These are phyloP conservation scores for Fusarium longipes DNA, from an alignment of 2,329 filamentous ascomycete genomes.

Conservation along the genomic window DNA sequence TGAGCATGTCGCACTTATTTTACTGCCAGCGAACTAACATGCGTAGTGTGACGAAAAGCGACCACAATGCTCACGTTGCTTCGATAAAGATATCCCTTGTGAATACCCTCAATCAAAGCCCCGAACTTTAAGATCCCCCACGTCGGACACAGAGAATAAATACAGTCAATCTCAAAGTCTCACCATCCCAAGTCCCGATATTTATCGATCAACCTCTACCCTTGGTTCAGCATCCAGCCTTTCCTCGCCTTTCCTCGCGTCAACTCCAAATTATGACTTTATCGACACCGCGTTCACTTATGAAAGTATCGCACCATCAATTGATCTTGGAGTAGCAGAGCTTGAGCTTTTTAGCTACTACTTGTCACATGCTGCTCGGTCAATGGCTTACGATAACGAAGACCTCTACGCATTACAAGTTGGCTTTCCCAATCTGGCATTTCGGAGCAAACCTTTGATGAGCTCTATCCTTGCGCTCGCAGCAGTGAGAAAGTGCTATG, in stretches of 20 bases:
- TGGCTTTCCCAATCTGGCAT: conserved; percentile 56
- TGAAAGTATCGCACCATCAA: neutral
- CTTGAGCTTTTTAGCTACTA: conserved; percentile 56
- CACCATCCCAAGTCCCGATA: neutral
- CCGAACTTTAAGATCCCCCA: neutral
- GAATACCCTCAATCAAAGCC: conserved; percentile 24
- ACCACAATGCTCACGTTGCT: conserved; percentile 35
- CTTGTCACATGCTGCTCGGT: conserved; percentile 54
- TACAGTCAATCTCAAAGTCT: conserved; percentile 7
- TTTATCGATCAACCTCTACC: neutral
- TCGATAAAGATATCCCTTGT: conserved; percentile 18
- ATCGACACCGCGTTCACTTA: neutral
- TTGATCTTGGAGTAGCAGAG: conserved; percentile 45
- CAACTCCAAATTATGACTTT: conserved; percentile 4
- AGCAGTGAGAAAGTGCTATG: conserved; percentile 55
- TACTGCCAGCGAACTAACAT: neutral
- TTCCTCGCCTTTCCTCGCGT: conserved; percentile 7
- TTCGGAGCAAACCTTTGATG: conserved; percentile 55
- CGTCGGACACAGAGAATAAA: neutral
- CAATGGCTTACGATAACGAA: conserved; percentile 51
- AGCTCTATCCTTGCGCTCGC: conserved; percentile 56
- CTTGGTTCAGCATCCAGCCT: neutral
- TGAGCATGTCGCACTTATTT: no score
- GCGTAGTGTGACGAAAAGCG: conserved; percentile 30
- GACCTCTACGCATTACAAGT: conserved; percentile 56